phyloP scores from a whole-genome alignment of 2,329 filamentous ascomycete species.

The Neonectria sp. region DNA sequence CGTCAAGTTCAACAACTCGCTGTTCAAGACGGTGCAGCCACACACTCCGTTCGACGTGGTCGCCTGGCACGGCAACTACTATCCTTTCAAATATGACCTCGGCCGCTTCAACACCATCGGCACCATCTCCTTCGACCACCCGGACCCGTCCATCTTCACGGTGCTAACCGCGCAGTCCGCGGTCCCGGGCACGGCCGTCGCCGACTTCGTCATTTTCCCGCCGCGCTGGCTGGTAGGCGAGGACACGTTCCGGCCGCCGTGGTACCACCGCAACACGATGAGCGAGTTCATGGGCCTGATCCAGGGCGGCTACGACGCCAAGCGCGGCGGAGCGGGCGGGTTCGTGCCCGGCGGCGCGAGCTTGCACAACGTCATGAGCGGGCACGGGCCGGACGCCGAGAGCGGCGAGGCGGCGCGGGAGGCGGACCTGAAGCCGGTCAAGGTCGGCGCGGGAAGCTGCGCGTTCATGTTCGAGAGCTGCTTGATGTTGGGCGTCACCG shows the following conservation, averaged over 20 bases:
- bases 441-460: constrained; percentile 73
- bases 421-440: constrained; percentile 67
- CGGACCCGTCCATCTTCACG: constrained; percentile 84
- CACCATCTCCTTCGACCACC: constrained; percentile 81
- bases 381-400: constrained; percentile 73
- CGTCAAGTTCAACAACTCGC: constrained; percentile 76
- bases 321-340: constrained; percentile 66
- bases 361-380: constrained; percentile 81
- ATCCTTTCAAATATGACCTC: constrained; percentile 87
- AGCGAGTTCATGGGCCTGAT: constrained; percentile 77
- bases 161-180: constrained; percentile 76
- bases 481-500: constrained; percentile 79
- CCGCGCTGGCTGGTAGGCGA: constrained; percentile 79
- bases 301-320: constrained; percentile 73
- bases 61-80: constrained; percentile 86
- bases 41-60: constrained; percentile 86
- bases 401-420: constrained; percentile 71
- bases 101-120: constrained; percentile 84
- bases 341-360: constrained; percentile 73
- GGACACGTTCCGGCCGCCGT: constrained; percentile 80
- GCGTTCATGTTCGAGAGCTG: constrained; percentile 81
- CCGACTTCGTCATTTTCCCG: constrained; percentile 82
- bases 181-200: constrained; percentile 74
- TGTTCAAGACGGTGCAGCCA: constrained; percentile 76
- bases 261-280: constrained; percentile 80